Evolutionary conservation across 2,329 filamentous ascomycete species (phyloP), one percentile per base, ranked within the genome.

Genomic region (Claviceps monticola): DNA sequence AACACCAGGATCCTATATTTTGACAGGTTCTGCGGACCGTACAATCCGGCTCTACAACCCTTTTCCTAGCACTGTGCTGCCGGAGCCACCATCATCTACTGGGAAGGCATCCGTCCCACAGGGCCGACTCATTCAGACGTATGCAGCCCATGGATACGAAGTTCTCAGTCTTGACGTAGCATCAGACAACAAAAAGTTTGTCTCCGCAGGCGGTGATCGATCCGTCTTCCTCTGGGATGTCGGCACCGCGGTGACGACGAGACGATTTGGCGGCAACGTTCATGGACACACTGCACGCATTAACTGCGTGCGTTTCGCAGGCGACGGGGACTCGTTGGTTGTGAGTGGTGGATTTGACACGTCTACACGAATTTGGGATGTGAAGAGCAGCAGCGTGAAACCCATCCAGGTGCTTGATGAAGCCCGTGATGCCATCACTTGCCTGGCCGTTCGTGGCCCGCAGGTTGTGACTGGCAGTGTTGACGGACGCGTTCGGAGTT

Each of bases 141-240:
- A 95, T 71, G 73, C 82, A 38, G 88, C 86, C 2, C 93, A 98
- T 69, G 90, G 88, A 58, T 95, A 98, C 71, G 86, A 90, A 59
- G 85, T 98, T 7, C 82, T 96, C 54, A 86, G 87, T 58, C 75
- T 98, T 41, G 74, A 79, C 50, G 84, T 96, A 48, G 72, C 80
- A 7, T 63, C 72, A 23, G 84, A 88, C 70, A 98, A 98, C 68
- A 79, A 88, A 57, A 81, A 81, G 44, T 96, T 98, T 66, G 84
- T 83, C 9, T 90, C 84, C n/a, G 79, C 81, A 1, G 93, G 93
- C 58, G 93, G 93, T 54, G 93, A 98, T 71, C 86, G 91, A 59
- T 76, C 79, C 55, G 88, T 95, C 0, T 96, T 96, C 64, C 75
- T 96, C 5, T 97, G 93, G 93, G 93, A 98, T 67, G 93, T 97